phyloP scores from a whole-genome alignment of 2,329 filamentous ascomycete species.

The Ophiosphaerella herpotricha region DNA sequence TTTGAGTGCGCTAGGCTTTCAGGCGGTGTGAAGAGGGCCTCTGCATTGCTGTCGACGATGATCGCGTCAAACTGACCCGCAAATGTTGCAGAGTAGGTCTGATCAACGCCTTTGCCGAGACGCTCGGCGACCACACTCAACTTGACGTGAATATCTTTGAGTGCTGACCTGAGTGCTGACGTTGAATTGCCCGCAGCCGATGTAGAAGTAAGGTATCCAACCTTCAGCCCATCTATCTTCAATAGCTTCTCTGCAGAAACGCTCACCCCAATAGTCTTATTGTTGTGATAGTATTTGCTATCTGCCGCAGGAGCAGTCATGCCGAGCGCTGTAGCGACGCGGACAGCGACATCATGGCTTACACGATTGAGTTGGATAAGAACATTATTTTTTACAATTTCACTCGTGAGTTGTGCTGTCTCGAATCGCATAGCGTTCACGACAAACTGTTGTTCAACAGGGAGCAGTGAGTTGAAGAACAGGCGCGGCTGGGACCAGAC shows the following conservation, averaged over 20 bases:
- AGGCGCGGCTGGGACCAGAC: conserved; percentile 74
- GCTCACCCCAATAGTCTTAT: conserved; percentile 65
- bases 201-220: conserved; percentile 64
- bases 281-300: conserved; percentile 69
- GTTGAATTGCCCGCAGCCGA: conserved; percentile 49
- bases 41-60: conserved; percentile 61
- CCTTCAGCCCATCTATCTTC: conserved; percentile 65
- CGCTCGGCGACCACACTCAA: conserved; percentile 66
- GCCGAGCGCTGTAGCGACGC: conserved; percentile 67
- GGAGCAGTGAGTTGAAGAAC: conserved; percentile 73
- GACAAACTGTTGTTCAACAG: conserved; percentile 70
- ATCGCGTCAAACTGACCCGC: conserved; percentile 67
- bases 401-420: conserved; percentile 62
- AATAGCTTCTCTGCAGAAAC: conserved; percentile 63
- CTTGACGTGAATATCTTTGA: conserved; percentile 59
- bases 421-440: conserved; percentile 77
- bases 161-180: conserved; percentile 59
- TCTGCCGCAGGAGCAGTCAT: conserved; percentile 64
- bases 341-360: conserved; percentile 67
- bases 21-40: conserved; percentile 58
- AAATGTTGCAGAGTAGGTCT: conserved; percentile 68
- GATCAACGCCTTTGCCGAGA: conserved; percentile 59
- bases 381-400: conserved; percentile 66
- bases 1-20: conserved; percentile 32
- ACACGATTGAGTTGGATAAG: conserved; percentile 71